These are phyloP conservation scores for Saksenaea oblongispora DNA, from an alignment of 371 early-diverging fungal genomes.

Conservation along the genomic window DNA sequence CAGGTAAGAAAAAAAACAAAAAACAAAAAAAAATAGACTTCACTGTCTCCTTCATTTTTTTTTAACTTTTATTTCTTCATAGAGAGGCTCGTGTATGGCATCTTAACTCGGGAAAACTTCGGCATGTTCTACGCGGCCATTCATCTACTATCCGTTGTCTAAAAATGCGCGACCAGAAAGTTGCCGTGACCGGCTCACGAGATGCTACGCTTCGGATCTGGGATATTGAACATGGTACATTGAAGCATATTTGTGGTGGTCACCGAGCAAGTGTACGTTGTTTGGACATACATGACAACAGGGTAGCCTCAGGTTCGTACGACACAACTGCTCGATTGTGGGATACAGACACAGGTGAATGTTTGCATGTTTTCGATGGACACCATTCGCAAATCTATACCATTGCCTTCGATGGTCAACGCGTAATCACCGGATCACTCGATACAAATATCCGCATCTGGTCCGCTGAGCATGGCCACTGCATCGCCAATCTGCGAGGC, in stretches of 20 bases:
- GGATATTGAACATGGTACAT: conserved; percentile 67
- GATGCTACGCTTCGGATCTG: conserved; percentile 86
- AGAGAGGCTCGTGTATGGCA: conserved; percentile 86
- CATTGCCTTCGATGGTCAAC: conserved; percentile 63
- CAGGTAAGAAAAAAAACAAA: conserved; percentile 57
- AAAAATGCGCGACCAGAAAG: conserved; percentile 55
- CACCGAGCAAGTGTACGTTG: conserved; percentile 81
- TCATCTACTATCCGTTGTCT: conserved; percentile 89
- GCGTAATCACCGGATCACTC: conserved; percentile 72
- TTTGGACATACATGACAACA: conserved; percentile 73
- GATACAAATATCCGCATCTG: conserved; percentile 76
- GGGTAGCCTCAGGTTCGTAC: conserved; percentile 85
- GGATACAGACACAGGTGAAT: conserved; percentile 73
- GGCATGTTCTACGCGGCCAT: conserved; percentile 80
- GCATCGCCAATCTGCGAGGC: conserved; percentile 64
- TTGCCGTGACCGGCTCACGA: conserved; percentile 86
- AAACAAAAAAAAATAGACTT: conserved; percentile 7
- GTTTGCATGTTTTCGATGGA: conserved; percentile 63
- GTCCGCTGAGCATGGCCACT: conserved; percentile 56
- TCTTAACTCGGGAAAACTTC: conserved; percentile 68
- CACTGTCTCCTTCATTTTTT: conserved; percentile 18
- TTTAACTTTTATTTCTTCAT: conserved; percentile 10
- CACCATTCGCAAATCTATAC: conserved; percentile 69
- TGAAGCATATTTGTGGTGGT: conserved; percentile 66
- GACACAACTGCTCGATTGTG: conserved; percentile 87